Conservation (phyloP, 305 asterid genomes). For the Withania somnifera region DNA sequence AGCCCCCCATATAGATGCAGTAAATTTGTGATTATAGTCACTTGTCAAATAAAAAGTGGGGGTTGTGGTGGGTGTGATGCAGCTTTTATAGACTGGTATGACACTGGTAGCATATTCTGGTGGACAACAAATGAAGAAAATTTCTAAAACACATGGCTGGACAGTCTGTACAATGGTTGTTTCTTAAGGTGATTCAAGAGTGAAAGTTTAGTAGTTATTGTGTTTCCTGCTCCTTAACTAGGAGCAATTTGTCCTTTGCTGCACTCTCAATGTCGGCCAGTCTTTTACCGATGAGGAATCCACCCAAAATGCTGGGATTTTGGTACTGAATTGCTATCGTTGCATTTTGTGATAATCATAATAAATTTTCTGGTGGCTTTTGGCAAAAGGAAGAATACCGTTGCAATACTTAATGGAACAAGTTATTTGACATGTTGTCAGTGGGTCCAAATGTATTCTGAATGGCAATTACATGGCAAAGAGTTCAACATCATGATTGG, state of each 20-base stretch:
- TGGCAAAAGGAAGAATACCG: not conserved
- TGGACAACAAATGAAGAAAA: not conserved
- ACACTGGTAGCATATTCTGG: not conserved
- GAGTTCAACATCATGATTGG: not conserved
- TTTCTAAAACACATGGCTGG: not conserved
- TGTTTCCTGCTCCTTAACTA: not conserved
- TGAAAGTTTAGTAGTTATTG: not conserved
- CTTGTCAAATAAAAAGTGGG: not conserved
- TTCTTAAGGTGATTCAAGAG: not conserved
- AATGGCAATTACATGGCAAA: not conserved
- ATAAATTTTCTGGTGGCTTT: not conserved
- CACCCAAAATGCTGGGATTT: not conserved
- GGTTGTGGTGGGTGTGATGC: not conserved
- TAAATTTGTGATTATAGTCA: not conserved
- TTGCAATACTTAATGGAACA: not conserved
- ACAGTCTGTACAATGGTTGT: not conserved
- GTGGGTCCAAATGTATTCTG: not conserved
- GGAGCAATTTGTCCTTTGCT: not conserved
- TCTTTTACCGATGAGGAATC: not conserved
- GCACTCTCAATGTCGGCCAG: not conserved
- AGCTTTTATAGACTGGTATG: not conserved
- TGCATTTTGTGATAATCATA: not conserved
- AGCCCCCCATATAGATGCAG: not conserved
- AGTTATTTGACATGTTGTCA: not conserved
- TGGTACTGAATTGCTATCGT: not conserved